Evolutionary conservation across 495 filamentous ascomycete genomes (phyloP).

Genomic region (Talaromyces proteolyticus): DNA sequence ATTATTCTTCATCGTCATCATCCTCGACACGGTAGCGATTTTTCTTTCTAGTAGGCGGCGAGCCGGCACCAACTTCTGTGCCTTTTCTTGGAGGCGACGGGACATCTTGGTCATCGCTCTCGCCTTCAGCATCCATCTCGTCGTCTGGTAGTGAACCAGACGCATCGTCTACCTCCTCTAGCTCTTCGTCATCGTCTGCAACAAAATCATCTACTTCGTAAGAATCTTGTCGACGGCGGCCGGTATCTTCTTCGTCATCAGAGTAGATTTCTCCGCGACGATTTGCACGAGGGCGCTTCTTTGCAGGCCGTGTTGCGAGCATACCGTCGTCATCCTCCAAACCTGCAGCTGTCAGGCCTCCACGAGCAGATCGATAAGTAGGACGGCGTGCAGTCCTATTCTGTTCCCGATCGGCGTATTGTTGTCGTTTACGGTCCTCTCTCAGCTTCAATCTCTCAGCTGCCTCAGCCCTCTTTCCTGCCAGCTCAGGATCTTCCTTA

Average conservation of each 20-base stretch:
- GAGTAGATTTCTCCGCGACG: slow-evolving; percentile 48
- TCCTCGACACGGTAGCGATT: slow-evolving; percentile 41
- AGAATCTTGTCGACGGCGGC: slow-evolving; percentile 66
- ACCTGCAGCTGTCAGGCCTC: slow-evolving; percentile 65
- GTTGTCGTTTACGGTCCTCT: slow-evolving; percentile 62
- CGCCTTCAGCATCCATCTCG: slow-evolving; percentile 53
- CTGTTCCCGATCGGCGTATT: slow-evolving; percentile 57
- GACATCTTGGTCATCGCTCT: slow-evolving; percentile 37
- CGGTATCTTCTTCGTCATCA: slow-evolving; percentile 57
- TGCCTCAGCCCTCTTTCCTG: slow-evolving; percentile 66
- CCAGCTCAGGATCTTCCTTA: slow-evolving; percentile 73
- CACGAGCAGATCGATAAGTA: slow-evolving; percentile 37
- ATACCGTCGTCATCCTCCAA: slow-evolving; percentile 63
- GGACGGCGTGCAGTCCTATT: slow-evolving; percentile 49
- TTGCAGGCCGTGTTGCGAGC: slow-evolving; percentile 33
- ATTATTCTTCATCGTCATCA: slow-evolving; percentile 31
- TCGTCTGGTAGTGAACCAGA: slow-evolving; percentile 58
- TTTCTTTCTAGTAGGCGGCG: slow-evolving; percentile 39
- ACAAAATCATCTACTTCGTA: slow-evolving; percentile 79
- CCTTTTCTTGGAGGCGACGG: slow-evolving; percentile 16
- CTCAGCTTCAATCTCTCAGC: slow-evolving; percentile 66
- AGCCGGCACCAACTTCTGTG: slow-evolving; percentile 16
- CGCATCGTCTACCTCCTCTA: slow-evolving; percentile 52
- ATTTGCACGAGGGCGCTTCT: slow-evolving; percentile 38
- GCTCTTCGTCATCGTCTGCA: slow-evolving; percentile 67